These are phyloP conservation scores for Harrya chromipes DNA, from an alignment of 768 basidiomycete genomes.

Conservation along the genomic window DNA sequence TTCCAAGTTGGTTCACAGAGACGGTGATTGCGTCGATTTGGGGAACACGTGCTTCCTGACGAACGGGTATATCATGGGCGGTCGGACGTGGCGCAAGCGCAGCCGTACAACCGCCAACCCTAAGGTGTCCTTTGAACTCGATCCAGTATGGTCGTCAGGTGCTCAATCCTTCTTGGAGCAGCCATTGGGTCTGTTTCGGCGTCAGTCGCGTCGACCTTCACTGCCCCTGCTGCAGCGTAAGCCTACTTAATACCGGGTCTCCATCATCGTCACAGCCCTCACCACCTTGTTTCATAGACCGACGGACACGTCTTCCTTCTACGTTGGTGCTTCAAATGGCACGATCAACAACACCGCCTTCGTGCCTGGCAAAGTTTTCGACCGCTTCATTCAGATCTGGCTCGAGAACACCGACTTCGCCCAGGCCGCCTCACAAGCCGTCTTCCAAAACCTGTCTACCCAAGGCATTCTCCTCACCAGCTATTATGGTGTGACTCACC, in stretches of 20 bases:
- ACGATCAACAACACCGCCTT: slow-evolving; percentile 38
- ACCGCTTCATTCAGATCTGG: slow-evolving; percentile 55
- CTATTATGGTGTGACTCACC: slow-evolving; percentile 52
- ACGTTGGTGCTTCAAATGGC: slow-evolving; percentile 40
- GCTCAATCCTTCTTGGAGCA: slow-evolving; percentile 13
- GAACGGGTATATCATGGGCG: slow-evolving; percentile 10
- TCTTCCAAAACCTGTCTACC: slow-evolving; percentile 38
- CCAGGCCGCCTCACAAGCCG: slow-evolving; percentile 23
- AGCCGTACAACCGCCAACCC: too few relatives aligned
- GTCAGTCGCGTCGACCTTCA: slow-evolving; percentile 24
- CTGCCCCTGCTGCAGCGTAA: slow-evolving; percentile 29
- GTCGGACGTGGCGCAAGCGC: background rate
- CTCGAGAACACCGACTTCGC: slow-evolving; percentile 61
- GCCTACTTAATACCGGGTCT: background rate
- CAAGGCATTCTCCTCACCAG: slow-evolving; percentile 48
- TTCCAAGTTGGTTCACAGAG: background rate
- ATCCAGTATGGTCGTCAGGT: slow-evolving; percentile 14
- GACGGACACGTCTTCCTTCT: slow-evolving; percentile 35
- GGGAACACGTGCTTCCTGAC: slow-evolving; percentile 5
- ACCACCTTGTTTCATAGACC: slow-evolving; percentile 17
- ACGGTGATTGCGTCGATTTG: background rate
- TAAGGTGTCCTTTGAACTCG: background rate
- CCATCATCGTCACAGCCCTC: background rate
- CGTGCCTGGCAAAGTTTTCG: slow-evolving; percentile 43
- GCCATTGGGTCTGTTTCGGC: slow-evolving; percentile 20